Percentiles rank a stretch among this genome's conserved stretches.
phyloP scores from a whole-genome alignment of 345 rosid genomes.

The Gossypium raimondii region DNA sequence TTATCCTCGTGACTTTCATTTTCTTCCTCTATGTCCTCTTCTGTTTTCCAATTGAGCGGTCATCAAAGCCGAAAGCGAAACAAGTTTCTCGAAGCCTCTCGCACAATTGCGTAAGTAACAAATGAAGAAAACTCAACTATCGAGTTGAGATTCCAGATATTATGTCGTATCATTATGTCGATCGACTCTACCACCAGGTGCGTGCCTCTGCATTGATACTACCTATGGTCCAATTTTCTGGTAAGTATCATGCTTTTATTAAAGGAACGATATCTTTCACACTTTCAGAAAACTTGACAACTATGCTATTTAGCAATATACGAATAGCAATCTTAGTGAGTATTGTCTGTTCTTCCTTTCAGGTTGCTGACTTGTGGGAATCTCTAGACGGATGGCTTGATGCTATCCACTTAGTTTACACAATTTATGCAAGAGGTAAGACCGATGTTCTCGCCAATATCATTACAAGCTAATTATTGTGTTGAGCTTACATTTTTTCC shows the following conservation, averaged over 20 bases:
- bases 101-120: constrained; percentile 37
- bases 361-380: constrained; percentile 98
- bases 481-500: not conserved
- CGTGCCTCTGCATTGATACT: constrained; percentile 89
- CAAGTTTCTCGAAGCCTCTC: constrained; percentile 56
- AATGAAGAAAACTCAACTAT: constrained; percentile 49
- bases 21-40: not conserved
- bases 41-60: not conserved
- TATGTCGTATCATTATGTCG: constrained; percentile 79
- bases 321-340: no score
- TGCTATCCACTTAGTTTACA: constrained; percentile 86
- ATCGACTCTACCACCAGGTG: constrained; percentile 93
- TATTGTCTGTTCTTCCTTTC: constrained; percentile 3
- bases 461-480: constrained; percentile 50
- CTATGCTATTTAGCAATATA: no score
- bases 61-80: constrained; percentile 30
- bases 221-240: constrained; percentile 70
- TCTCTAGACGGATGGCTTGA: constrained; percentile 69
- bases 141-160: constrained; percentile 70
- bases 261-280: not conserved
- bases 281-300: no score
- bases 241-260: constrained; percentile 32
- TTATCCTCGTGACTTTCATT: not conserved
- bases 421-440: constrained; percentile 87
- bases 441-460: constrained; percentile 88